These are phyloP conservation scores for Lactarius indigo DNA, from an alignment of 768 basidiomycete genomes.

Conservation along the genomic window DNA sequence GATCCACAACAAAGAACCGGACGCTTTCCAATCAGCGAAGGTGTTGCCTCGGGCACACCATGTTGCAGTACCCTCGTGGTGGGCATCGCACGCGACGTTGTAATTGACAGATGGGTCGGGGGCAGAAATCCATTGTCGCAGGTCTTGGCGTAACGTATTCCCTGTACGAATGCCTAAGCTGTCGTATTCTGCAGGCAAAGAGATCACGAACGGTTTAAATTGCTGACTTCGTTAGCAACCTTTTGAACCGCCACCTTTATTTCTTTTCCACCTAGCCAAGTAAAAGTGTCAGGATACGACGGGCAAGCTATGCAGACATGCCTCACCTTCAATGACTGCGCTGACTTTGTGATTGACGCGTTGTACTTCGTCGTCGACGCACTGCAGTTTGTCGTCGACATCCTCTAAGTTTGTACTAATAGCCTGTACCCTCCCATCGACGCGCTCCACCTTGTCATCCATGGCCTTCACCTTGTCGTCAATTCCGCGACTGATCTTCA, in stretches of 20 bases:
- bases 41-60: neutral
- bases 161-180: neutral
- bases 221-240: neutral
- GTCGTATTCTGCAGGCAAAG: too few species aligned
- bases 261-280: neutral
- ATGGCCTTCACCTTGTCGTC: neutral
- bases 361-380: too few species aligned
- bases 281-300: neutral
- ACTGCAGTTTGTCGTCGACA: too few species aligned
- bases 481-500: neutral
- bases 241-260: neutral
- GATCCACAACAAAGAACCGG: neutral
- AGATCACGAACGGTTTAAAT: neutral
- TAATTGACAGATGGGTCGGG: slow-evolving; percentile 3
- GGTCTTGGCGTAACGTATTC: neutral
- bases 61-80: neutral
- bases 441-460: neutral
- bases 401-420: too few species aligned
- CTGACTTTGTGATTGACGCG: neutral
- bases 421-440: neutral
- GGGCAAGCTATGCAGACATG: too few species aligned
- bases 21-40: neutral
- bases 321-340: neutral
- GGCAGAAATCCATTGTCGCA: slow-evolving; percentile 1
- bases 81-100: neutral